A percentile compares a stretch with the other conserved stretches of the same genome.
Evolutionary conservation across 768 basidiomycete species (phyloP).

Genomic region (Mycena sanguinolenta): DNA sequence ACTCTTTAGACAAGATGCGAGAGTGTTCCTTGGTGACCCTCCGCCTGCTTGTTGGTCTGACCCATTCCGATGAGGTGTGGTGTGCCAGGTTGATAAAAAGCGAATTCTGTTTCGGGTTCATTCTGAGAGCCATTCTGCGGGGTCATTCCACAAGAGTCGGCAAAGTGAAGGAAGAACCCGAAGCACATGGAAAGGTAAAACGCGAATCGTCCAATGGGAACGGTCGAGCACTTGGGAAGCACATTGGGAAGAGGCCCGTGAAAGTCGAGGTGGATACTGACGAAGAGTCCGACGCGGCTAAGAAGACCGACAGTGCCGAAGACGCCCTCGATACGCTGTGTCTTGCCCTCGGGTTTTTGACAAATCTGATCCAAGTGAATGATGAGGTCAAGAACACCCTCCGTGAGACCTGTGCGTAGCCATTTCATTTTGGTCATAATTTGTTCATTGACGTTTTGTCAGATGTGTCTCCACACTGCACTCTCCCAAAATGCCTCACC

Average conservation of each 20-base stretch:
- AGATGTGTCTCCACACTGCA: conserved; percentile 52
- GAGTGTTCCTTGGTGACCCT: conserved; percentile 70
- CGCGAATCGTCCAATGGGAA: conserved; percentile 13
- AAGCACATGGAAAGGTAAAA: conserved; percentile 35
- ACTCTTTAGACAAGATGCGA: conserved; percentile 47
- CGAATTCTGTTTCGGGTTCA: conserved; percentile 59
- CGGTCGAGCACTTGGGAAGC: background rate
- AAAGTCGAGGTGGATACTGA: conserved; percentile 33
- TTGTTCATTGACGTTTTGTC: background rate
- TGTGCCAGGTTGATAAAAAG: conserved; percentile 62
- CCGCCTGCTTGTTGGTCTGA: conserved; percentile 79
- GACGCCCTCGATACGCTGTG: conserved; percentile 78
- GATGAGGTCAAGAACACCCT: conserved; percentile 61
- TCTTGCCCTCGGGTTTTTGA: conserved; percentile 80
- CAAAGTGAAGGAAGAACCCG: conserved; percentile 36
- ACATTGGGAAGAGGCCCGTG: conserved; percentile 24
- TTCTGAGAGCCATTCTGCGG: conserved; percentile 61
- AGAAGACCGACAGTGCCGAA: conserved; percentile 45
- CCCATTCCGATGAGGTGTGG: conserved; percentile 74
- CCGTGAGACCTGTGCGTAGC: conserved; percentile 63
- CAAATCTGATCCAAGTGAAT: conserved; percentile 79
- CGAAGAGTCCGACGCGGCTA: conserved; percentile 28
- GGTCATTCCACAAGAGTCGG: conserved; percentile 47
- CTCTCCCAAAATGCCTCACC: conserved; percentile 62
- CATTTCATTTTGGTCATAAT: background rate